Conservation (phyloP, 108 stramenopile species). For the Skeletonema costatum region DNA sequence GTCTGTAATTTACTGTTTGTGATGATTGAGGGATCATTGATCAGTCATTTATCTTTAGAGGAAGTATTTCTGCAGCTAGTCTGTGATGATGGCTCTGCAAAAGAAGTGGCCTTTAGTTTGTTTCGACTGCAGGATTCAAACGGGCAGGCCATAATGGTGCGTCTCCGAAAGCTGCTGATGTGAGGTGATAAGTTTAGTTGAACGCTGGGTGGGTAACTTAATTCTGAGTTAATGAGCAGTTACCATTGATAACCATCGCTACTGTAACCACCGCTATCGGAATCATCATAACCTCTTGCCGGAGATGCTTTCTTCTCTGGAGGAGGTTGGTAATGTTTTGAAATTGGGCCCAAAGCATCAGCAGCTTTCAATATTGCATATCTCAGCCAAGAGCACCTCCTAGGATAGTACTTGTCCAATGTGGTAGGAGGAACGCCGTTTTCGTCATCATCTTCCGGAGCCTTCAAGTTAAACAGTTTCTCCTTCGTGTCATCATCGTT, state of each 20-base stretch:
- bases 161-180: not conserved
- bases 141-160: not conserved
- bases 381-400: constrained; percentile 13
- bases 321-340: constrained; percentile 12
- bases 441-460: not conserved
- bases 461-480: constrained; percentile 17
- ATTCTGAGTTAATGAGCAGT: not conserved
- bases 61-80: constrained; percentile 4
- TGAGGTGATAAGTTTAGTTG: not conserved
- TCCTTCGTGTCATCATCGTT: not conserved
- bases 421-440: not conserved
- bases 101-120: not conserved
- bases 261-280: not conserved
- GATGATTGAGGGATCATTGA: constrained; percentile 27
- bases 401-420: constrained; percentile 13
- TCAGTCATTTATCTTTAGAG: constrained; percentile 15
- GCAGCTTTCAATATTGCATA: constrained; percentile 11
- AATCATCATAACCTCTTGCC: not conserved
- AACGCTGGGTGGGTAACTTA: not conserved
- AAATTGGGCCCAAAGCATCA: constrained; percentile 9
- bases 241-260: no score
- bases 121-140: not conserved
- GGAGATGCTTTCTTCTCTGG: not conserved
- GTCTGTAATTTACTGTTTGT: constrained; percentile 20
- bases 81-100: not conserved